Evolutionary conservation across 345 rosid genomes (phyloP).

Genomic region (Lepidium aucheri): DNA sequence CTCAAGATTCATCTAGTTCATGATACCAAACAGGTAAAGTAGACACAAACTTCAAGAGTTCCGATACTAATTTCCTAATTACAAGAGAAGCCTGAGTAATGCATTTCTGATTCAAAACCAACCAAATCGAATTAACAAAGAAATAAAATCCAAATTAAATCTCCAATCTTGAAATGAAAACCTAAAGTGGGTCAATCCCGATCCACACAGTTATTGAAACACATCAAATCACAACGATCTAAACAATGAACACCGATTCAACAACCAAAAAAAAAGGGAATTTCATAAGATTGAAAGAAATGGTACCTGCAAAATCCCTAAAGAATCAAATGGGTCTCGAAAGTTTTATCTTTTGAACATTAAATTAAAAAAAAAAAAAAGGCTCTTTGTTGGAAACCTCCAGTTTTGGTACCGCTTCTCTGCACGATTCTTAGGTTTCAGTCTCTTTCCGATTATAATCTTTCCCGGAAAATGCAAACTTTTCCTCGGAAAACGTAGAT

Average conservation of each 20-base stretch:
- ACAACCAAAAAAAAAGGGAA: neutral
- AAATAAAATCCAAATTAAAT: neutral
- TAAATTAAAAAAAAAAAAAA: neutral
- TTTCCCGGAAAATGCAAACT: neutral
- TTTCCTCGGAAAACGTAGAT: neutral
- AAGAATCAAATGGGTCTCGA: constrained; percentile 1
- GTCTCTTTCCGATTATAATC: neutral
- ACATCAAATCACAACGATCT: constrained; percentile 14
- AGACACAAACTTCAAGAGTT: too few species aligned
- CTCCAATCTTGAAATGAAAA: constrained; percentile 5
- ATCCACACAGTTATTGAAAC: constrained; percentile 1
- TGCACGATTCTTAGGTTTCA: constrained; percentile 1
- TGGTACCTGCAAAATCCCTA: constrained; percentile 10
- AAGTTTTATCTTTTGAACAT: neutral
- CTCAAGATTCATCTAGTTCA: too few species aligned
- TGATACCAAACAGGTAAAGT: too few species aligned
- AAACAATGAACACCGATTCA: neutral
- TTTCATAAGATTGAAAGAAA: neutral
- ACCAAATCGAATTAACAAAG: constrained; percentile 4
- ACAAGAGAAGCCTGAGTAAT: neutral
- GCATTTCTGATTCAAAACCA: neutral
- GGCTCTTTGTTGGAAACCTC: too few species aligned
- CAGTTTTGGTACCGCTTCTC: neutral
- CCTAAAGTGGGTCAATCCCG: constrained; percentile 8
- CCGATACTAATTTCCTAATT: neutral